phyloP scores from a whole-genome alignment of 495 filamentous ascomycete species.

The Trichoderma asperelloides region DNA sequence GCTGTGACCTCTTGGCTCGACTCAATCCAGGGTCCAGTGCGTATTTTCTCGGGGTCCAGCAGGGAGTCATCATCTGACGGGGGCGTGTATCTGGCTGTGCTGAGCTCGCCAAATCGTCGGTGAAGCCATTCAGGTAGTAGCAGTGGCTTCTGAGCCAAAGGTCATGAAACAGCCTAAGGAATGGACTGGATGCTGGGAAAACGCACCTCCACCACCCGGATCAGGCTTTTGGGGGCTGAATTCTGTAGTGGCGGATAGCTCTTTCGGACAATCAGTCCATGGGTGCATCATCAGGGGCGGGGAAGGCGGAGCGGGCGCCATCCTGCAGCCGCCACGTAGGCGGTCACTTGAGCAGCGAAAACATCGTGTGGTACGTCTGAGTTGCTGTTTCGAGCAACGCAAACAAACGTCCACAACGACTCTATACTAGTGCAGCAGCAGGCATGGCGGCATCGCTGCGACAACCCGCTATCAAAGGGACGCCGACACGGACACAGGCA shows the following conservation, averaged over 20 bases:
- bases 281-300: background rate
- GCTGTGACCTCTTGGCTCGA: background rate
- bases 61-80: constrained; percentile 1
- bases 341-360: constrained; percentile 1
- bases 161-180: constrained; percentile 3
- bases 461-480: no score
- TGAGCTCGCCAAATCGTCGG: background rate
- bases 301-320: constrained; percentile 3
- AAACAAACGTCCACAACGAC: background rate
- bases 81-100: background rate
- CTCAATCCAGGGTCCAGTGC: background rate
- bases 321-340: constrained; percentile 2
- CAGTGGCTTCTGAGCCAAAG: background rate
- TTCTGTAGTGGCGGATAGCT: background rate
- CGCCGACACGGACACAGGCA: no score
- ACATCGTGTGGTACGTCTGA: background rate
- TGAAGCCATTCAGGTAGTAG: background rate
- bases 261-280: background rate
- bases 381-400: background rate
- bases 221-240: background rate
- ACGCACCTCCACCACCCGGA: background rate
- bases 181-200: background rate
- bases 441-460: no score
- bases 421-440: background rate
- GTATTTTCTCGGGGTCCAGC: background rate